phyloP scores from a whole-genome alignment of 441 rosid genomes.

The Theobroma grandiflorum region DNA sequence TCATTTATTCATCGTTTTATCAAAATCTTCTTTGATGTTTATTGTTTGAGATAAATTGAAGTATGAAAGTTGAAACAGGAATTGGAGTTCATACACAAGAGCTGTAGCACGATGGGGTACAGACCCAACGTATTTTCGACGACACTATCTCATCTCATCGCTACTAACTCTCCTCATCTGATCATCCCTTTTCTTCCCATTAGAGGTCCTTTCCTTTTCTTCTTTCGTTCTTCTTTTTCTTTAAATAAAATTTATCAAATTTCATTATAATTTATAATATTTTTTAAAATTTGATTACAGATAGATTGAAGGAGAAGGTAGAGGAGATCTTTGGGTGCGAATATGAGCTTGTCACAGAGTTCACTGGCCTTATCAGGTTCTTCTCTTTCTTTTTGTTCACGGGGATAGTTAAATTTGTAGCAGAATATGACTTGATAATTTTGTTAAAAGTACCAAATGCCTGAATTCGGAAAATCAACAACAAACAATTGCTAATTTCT shows the following conservation, averaged over 20 bases:
- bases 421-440: not conserved
- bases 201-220: slow-evolving; percentile 49
- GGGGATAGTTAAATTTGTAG: not conserved
- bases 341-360: slow-evolving; percentile 81
- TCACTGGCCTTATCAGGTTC: slow-evolving; percentile 90
- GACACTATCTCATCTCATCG: slow-evolving; percentile 88
- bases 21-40: not conserved
- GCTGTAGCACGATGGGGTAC: slow-evolving; percentile 80
- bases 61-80: slow-evolving; percentile 46
- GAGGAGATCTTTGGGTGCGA: slow-evolving; percentile 87
- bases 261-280: not conserved
- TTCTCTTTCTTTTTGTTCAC: slow-evolving; percentile 6
- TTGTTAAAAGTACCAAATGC: not conserved
- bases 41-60: not conserved
- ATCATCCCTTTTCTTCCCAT: slow-evolving; percentile 76
- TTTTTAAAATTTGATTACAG: slow-evolving; percentile 43
- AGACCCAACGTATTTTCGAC: slow-evolving; percentile 90
- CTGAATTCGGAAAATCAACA: not conserved
- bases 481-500: not conserved
- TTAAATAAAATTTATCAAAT: not conserved
- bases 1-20: not conserved
- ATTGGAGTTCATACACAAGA: slow-evolving; percentile 83
- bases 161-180: slow-evolving; percentile 74
- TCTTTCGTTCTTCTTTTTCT: not conserved
- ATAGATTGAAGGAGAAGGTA: slow-evolving; percentile 77